Conservation (phyloP, 345 rosid genomes). For the Anacardium occidentale region DNA sequence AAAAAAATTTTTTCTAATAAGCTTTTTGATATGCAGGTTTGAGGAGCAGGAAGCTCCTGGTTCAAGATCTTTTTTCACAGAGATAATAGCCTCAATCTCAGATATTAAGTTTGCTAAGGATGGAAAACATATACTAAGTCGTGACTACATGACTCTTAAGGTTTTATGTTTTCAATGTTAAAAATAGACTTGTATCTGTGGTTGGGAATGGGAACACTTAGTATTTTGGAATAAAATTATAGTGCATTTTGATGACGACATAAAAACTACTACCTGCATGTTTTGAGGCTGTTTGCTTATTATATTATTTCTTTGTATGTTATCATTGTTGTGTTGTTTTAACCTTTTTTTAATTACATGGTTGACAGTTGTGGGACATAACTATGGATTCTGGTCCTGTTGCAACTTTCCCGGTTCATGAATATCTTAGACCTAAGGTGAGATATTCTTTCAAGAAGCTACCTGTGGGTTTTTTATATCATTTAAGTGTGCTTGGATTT, state of each 20-base stretch:
- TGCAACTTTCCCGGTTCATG: slow-evolving; percentile 91
- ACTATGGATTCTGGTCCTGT: slow-evolving; percentile 80
- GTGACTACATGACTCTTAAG: slow-evolving; percentile 98
- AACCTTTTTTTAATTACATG: slow-evolving; percentile 2
- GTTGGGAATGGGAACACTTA: not conserved
- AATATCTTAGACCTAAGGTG: slow-evolving; percentile 80
- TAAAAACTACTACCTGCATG: not conserved
- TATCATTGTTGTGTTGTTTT: not conserved
- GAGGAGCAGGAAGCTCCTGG: slow-evolving; percentile 80
- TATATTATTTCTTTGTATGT: not conserved
- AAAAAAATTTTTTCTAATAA: not conserved
- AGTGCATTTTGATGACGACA: not conserved
- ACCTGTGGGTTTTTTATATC: not conserved
- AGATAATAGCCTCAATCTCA: slow-evolving; percentile 92
- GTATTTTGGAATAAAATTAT: not conserved
- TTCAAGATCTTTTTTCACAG: slow-evolving; percentile 84
- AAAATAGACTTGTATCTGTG: not conserved
- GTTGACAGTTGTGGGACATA: slow-evolving; percentile 79
- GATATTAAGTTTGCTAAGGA: slow-evolving; percentile 80
- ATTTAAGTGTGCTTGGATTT: slow-evolving; percentile 10
- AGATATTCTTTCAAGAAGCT: slow-evolving; percentile 12
- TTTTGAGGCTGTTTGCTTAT: not conserved
- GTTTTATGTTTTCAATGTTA: slow-evolving; percentile 26
- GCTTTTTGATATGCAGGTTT: slow-evolving; percentile 45
- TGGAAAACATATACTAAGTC: slow-evolving; percentile 84